Percentiles rank a stretch among this genome's conserved stretches.
Conservation (phyloP, 2,329 filamentous ascomycete genomes). For the Aspergillus udagawae region DNA sequence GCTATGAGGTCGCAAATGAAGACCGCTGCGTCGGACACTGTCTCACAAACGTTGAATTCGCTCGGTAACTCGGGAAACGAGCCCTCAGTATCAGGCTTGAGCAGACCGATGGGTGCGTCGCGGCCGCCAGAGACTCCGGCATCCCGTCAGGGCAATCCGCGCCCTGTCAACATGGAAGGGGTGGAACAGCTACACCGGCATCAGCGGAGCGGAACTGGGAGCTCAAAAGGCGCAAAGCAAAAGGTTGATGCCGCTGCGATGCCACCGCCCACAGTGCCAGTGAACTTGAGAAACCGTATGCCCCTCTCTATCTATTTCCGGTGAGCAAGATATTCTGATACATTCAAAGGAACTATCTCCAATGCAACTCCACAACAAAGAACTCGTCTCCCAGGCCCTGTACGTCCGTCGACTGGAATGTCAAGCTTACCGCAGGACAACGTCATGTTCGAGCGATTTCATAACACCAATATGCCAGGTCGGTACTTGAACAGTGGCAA, state of each 20-base stretch:
- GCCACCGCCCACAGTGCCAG: constrained; percentile 27
- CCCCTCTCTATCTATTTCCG: not conserved
- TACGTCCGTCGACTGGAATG: constrained; percentile 17
- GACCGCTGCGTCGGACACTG: constrained; percentile 52
- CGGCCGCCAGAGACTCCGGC: constrained; percentile 24
- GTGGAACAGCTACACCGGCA: constrained; percentile 37
- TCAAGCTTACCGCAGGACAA: constrained; percentile 20
- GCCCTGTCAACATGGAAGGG: constrained; percentile 22
- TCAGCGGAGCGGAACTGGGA: constrained; percentile 39
- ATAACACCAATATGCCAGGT: not conserved
- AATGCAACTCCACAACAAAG: constrained; percentile 22
- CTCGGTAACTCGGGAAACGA: constrained; percentile 20
- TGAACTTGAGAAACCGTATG: constrained; percentile 21
- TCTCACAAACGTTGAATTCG: constrained; percentile 44
- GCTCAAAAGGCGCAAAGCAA: constrained; percentile 27
- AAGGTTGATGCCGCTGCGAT: constrained; percentile 22
- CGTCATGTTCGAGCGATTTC: constrained; percentile 1
- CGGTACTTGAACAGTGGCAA: not conserved
- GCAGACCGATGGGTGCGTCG: constrained; percentile 8
- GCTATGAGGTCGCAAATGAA: constrained; percentile 53
- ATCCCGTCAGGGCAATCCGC: constrained; percentile 17
- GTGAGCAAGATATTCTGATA: not conserved
- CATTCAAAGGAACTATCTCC: constrained; percentile 7
- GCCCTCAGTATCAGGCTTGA: constrained; percentile 8
- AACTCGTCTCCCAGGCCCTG: constrained; percentile 20